A percentile compares a stretch with the other conserved stretches of the same genome.
These are phyloP conservation scores for Westerdykella ornata DNA, from an alignment of 2,329 filamentous ascomycete genomes.

Conservation along the genomic window DNA sequence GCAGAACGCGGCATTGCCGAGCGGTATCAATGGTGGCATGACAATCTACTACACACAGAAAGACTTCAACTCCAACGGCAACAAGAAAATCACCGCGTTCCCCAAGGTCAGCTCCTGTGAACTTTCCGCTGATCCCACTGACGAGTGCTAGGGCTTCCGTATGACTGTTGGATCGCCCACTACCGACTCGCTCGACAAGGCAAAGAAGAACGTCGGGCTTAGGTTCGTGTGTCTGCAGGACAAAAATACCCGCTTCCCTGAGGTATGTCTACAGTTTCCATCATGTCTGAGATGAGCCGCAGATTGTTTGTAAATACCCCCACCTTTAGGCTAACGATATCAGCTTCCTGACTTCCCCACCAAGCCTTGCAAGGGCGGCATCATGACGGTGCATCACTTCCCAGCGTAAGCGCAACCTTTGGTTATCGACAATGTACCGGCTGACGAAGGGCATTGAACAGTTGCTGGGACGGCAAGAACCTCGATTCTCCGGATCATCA, in stretches of 20 bases:
- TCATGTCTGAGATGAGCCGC: too few relatives aligned
- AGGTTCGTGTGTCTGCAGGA: constrained; percentile 23
- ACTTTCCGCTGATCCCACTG: neutral
- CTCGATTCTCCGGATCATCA: constrained; percentile 52
- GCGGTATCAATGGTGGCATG: constrained; percentile 27
- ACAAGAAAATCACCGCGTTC: constrained; percentile 24
- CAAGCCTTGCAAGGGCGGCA: constrained; percentile 20
- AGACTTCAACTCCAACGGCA: constrained; percentile 35
- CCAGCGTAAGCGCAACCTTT: constrained; percentile 10
- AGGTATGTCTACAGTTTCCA: neutral
- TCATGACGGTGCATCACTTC: constrained; percentile 26
- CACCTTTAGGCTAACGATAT: neutral
- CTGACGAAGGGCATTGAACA: neutral
- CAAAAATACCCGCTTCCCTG: constrained; percentile 24
- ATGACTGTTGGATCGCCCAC: constrained; percentile 32
- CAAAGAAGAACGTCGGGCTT: constrained; percentile 18
- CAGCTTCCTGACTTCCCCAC: constrained; percentile 22
- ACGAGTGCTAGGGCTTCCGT: constrained; percentile 19
- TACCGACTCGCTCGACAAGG: constrained; percentile 14
- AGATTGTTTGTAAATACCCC: neutral
- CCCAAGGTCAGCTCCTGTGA: constrained; percentile 9
- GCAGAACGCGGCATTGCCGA: constrained; percentile 19
- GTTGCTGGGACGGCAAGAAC: constrained; percentile 59
- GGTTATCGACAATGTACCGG: constrained; percentile 4
- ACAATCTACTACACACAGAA: constrained; percentile 29